A percentile compares a stretch with the other conserved stretches of the same genome.
These are phyloP conservation scores for Mucor sp. DNA, from an alignment of 371 early-diverging fungal species.

Conservation along the genomic window DNA sequence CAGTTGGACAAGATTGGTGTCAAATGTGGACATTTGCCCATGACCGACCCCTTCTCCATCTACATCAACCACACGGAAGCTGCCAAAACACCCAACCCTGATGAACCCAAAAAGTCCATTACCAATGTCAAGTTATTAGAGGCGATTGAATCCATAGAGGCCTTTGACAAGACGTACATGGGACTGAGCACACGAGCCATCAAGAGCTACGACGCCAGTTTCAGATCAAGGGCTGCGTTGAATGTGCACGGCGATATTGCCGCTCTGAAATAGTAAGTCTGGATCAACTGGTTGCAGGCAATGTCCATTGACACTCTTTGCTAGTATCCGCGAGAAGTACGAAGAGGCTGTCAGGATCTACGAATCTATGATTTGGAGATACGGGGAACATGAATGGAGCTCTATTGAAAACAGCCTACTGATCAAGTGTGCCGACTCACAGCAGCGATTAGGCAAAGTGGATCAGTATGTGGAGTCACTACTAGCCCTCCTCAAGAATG, in stretches of 20 bases:
- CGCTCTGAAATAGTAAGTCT: constrained; percentile 72
- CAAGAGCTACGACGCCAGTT: constrained; percentile 69
- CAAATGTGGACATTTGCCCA: constrained; percentile 54
- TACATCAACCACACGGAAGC: constrained; percentile 41
- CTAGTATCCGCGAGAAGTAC: constrained; percentile 64
- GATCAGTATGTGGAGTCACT: constrained; percentile 65
- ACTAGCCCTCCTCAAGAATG: constrained; percentile 59
- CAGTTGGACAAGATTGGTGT: constrained; percentile 80
- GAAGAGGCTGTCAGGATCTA: constrained; percentile 70
- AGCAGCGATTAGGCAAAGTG: constrained; percentile 57
- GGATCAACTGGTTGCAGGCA: background rate
- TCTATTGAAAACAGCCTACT: constrained; percentile 72
- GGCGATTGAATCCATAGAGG: constrained; percentile 61
- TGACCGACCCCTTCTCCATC: constrained; percentile 58
- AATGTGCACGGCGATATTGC: constrained; percentile 79
- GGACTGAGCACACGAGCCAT: constrained; percentile 65
- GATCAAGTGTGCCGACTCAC: constrained; percentile 71
- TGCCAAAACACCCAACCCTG: constrained; percentile 11
- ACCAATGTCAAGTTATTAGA: constrained; percentile 69
- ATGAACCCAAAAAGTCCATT: constrained; percentile 36
- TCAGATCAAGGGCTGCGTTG: constrained; percentile 61
- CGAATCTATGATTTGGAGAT: constrained; percentile 64
- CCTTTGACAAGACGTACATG: constrained; percentile 79
- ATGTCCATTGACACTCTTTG: background rate
- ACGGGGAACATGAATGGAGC: constrained; percentile 74